Conservation (phyloP, 2,329 filamentous ascomycete genomes). For the Pleochaeta shiraiana region DNA sequence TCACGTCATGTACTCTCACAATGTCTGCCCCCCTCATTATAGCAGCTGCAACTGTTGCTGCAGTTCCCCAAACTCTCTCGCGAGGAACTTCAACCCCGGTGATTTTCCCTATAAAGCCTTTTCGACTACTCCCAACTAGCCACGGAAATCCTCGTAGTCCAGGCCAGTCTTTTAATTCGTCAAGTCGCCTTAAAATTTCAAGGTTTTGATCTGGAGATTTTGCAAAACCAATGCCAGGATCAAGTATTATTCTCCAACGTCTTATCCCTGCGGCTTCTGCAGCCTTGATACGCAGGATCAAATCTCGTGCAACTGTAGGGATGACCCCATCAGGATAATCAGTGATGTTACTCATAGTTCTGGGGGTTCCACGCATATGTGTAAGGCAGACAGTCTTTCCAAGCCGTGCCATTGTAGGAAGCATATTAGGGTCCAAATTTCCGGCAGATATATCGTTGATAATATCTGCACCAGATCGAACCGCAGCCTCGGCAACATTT, state of each 20-base stretch:
- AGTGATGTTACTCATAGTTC: conserved; percentile 37
- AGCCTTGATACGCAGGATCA: conserved; percentile 39
- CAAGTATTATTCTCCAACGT: conserved; percentile 85
- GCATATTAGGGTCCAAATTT: conserved; percentile 56
- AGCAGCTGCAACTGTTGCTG: conserved; percentile 67
- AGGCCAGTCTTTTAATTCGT: conserved; percentile 39
- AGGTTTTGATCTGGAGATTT: conserved; percentile 69
- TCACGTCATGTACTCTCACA: conserved; percentile 76
- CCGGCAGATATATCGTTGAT: conserved; percentile 91
- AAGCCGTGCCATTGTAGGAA: conserved; percentile 53
- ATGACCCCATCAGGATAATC: conserved; percentile 35
- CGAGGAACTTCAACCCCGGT: conserved; percentile 52
- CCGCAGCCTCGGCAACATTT: conserved; percentile 52
- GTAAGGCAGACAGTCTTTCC: conserved; percentile 58
- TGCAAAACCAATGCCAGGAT: conserved; percentile 87
- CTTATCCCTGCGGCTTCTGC: conserved; percentile 66
- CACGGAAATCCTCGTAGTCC: conserved; percentile 55
- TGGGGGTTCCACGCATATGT: conserved; percentile 51
- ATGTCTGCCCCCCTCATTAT: conserved; percentile 79
- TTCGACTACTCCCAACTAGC: conserved; percentile 75
- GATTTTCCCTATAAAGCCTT: conserved; percentile 67
- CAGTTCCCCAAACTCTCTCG: conserved; percentile 66
- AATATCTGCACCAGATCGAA: conserved; percentile 66
- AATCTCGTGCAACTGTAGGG: conserved; percentile 31
- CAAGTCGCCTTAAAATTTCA: conserved; percentile 47